These are phyloP conservation scores for Colletotrichum lentis DNA, from an alignment of 2,329 filamentous ascomycete genomes.

Conservation along the genomic window DNA sequence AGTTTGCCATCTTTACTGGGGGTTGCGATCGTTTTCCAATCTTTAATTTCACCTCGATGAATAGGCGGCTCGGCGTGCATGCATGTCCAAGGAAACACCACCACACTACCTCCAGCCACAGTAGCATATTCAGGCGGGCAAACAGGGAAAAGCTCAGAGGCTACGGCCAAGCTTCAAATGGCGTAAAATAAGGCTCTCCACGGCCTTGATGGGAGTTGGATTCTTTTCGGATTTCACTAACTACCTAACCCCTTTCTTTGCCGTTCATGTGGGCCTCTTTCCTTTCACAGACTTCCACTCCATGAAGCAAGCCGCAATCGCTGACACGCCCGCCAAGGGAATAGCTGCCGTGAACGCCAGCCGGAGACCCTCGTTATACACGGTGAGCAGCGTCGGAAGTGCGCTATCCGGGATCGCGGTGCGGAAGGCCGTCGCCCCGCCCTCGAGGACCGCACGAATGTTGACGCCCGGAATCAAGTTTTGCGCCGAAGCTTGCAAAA, in stretches of 20 bases:
- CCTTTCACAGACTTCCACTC: conserved; percentile 30
- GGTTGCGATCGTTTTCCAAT: background rate
- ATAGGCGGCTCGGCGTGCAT: background rate
- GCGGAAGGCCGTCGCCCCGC: conserved; percentile 62
- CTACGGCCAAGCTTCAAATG: background rate
- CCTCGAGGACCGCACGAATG: conserved; percentile 44
- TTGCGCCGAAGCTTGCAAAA: conserved; percentile 43
- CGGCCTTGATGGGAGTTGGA: too few relatives aligned
- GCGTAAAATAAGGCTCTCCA: background rate
- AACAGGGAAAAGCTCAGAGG: background rate
- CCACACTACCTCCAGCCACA: background rate
- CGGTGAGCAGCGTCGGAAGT: conserved; percentile 59
- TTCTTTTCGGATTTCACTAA: too few relatives aligned
- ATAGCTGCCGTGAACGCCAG: conserved; percentile 56
- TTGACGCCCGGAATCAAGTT: conserved; percentile 24
- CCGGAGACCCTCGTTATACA: conserved; percentile 69
- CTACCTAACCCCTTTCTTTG: too few relatives aligned
- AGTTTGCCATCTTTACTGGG: background rate
- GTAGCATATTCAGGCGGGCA: background rate
- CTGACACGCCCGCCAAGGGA: conserved; percentile 25
- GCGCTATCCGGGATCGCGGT: conserved; percentile 54
- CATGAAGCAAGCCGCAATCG: conserved; percentile 31
- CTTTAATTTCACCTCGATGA: background rate
- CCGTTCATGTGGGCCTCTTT: background rate
- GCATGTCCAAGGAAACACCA: background rate